Evolutionary conservation across 1,284 basidiomycete species (phyloP).

Genomic region (Meripilus lineatus): DNA sequence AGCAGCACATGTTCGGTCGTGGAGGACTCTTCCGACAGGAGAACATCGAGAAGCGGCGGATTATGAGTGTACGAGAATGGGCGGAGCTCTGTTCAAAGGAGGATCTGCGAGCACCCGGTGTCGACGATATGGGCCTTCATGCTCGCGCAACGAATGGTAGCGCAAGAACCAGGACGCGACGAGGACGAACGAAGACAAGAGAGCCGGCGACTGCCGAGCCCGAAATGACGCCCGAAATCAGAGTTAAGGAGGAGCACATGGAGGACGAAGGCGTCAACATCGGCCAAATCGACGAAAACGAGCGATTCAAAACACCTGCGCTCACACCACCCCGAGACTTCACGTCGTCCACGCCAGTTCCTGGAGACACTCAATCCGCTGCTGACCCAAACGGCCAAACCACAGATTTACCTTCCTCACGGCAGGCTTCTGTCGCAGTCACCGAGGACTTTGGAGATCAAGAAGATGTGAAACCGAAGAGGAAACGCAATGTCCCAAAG

Average conservation of each 20-base stretch:
- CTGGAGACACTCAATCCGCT: background rate
- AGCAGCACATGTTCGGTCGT: conserved; percentile 86
- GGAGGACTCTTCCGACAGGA: conserved; percentile 86
- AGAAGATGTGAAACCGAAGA: conserved; percentile 37
- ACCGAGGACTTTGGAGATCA: conserved; percentile 26
- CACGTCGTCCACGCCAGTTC: background rate
- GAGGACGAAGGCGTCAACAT: conserved; percentile 19
- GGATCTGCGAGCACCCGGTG: conserved; percentile 63
- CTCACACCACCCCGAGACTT: background rate
- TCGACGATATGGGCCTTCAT: conserved; percentile 60
- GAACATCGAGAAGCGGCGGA: conserved; percentile 85
- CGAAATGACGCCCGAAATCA: conserved; percentile 27
- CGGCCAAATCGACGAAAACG: background rate
- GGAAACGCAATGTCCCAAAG: conserved; percentile 28
- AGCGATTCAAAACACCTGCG: background rate
- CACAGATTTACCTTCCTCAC: background rate
- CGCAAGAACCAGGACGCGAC: conserved; percentile 18
- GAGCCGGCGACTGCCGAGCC: conserved; percentile 31
- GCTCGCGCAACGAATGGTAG: conserved; percentile 33
- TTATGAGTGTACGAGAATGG: conserved; percentile 85
- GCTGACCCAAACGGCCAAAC: background rate
- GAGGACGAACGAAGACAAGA: conserved; percentile 22
- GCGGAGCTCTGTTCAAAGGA: conserved; percentile 72
- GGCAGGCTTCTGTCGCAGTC: background rate
- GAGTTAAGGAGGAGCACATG: conserved; percentile 33